Evolutionary conservation across 129 eudicot species (phyloP), one percentile per base, ranked within the genome.

Genomic region (Saussurea involucrata): DNA sequence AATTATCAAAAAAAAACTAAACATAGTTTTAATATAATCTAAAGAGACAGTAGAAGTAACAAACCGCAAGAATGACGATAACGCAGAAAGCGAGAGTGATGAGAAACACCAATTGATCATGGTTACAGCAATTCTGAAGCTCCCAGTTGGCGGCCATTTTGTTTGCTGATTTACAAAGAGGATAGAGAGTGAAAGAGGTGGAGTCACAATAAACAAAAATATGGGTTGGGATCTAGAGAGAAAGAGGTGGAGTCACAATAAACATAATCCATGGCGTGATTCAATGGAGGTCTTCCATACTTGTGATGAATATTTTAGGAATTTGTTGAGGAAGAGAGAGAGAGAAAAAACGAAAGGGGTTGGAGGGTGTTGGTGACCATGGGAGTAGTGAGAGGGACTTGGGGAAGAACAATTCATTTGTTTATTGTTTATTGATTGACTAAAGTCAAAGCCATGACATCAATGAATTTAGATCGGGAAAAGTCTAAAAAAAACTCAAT

Each of bases 51-150:
- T 53, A 68, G 25, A 79, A n/a, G n/a, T n/a, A n/a, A 18, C 57
- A 32, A 78, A 88, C 96, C 85, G 96, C 91, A 55, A 90, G 93
- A 72, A 90, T 86, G 85, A 88, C 83, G 31, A 90, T 83, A 22
- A 89, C 58, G 76, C 93, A 90, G 60, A 90, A 86, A 24, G 85
- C 79, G 17, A 89, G 79, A 65, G 90, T 86, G 74, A 84, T 79
- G 24, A 90, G 85, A 76, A 90, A 90, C 29, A 88, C 88, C 5
- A 88, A 68, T 79, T 90, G 96, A 60, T 90, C 96, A 75, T 82
- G 89, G 44, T 88, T 90, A 74, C 96, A 90, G 65, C 96, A 90
- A 74, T 84, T 82, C 76, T 74, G 82, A 76, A 90, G 80, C 84
- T 76, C 93, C 96, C 93, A 90, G 78, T 90, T 88, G 28, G 86